A percentile compares a stretch with the other conserved stretches of the same genome.
Conservation (phyloP, 2,329 filamentous ascomycete species). For the Xylaria sp. region DNA sequence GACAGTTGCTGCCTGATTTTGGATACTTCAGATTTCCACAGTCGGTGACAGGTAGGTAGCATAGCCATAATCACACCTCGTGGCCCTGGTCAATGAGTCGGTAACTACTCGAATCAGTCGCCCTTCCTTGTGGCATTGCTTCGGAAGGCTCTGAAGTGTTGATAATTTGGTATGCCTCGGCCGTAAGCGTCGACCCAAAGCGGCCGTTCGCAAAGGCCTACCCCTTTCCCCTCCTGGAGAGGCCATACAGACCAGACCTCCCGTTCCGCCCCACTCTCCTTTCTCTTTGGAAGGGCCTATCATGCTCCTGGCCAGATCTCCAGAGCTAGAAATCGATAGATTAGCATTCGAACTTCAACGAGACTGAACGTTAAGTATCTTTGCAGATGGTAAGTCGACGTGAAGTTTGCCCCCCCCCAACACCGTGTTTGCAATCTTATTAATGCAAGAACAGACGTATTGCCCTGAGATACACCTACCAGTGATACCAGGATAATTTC, state of each 20-base stretch:
- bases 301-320: neutral
- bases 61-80: conserved; percentile 16
- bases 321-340: neutral
- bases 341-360: conserved; percentile 1
- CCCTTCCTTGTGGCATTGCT: conserved; percentile 6
- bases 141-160: neutral
- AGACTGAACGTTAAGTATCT: neutral
- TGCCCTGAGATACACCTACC: neutral
- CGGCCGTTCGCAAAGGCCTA: neutral
- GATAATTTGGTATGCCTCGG: conserved; percentile 18
- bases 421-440: neutral
- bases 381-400: conserved; percentile 9
- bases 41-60: conserved; percentile 11
- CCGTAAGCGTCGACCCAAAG: conserved; percentile 1
- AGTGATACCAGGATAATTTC: neutral
- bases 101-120: neutral
- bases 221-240: conserved; percentile 4
- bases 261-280: neutral
- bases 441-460: neutral
- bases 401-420: neutral
- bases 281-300: neutral
- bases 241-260: neutral
- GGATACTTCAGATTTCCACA: neutral
- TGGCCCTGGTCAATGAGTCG: neutral
- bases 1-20: conserved; percentile 24